A percentile compares a stretch with the other conserved stretches of the same genome.
phyloP scores from a whole-genome alignment of 2,329 filamentous ascomycete genomes.

The Lasiodiplodia sp. region DNA sequence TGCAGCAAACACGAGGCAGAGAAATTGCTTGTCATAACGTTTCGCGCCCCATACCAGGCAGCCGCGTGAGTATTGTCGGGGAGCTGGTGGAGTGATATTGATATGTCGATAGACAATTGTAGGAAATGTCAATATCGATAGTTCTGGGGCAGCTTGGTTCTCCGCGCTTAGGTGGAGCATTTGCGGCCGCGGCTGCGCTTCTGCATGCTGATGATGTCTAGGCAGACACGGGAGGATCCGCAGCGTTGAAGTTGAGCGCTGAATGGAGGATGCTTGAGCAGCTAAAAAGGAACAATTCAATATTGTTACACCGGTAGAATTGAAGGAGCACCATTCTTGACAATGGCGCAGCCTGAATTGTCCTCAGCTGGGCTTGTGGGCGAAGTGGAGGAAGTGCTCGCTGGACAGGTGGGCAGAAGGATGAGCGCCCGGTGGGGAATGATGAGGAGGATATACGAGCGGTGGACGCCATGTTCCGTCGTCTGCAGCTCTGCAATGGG shows the following conservation, averaged over 20 bases:
- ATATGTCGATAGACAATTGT: background rate
- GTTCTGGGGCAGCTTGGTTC: no score
- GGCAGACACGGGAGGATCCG: background rate
- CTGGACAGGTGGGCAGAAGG: background rate
- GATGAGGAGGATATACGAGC: slow-evolving; percentile 19
- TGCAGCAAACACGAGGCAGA: slow-evolving; percentile 12
- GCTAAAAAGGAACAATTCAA: slow-evolving; percentile 1
- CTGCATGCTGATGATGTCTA: background rate
- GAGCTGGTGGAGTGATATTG: slow-evolving; percentile 7
- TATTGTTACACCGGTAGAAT: background rate
- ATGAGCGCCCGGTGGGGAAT: slow-evolving; percentile 17
- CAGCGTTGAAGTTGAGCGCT: background rate
- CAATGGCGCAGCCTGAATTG: background rate
- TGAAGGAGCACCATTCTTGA: background rate
- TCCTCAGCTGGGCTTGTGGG: background rate
- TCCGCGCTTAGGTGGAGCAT: background rate
- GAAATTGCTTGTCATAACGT: slow-evolving; percentile 20
- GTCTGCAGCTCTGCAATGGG: background rate
- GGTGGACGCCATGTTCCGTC: background rate
- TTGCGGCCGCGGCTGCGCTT: background rate
- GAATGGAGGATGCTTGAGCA: background rate
- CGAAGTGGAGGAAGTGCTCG: background rate
- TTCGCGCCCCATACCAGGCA: background rate
- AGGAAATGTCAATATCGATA: background rate
- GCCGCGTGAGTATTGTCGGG: background rate